A percentile compares a stretch with the other conserved stretches of the same genome.
Evolutionary conservation across 2,329 filamentous ascomycete genomes (phyloP).

Genomic region (Erysiphe neolycopersici): DNA sequence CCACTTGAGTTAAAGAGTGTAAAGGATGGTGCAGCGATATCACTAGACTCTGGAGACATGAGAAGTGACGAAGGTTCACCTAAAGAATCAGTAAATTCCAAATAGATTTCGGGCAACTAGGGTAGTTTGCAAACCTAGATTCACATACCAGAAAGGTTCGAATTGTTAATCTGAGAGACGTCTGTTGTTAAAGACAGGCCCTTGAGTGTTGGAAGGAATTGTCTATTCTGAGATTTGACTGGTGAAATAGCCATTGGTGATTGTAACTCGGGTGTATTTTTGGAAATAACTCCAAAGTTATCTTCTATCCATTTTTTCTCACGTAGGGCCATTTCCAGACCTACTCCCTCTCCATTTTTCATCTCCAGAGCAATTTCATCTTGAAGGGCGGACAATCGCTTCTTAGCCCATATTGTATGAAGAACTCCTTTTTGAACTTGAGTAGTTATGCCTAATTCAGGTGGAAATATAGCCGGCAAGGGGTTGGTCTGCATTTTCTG

Average conservation of each 20-base stretch:
- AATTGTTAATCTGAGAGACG: too few species aligned
- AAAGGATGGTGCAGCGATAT: slow-evolving; percentile 35
- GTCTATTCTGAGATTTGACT: slow-evolving; percentile 18
- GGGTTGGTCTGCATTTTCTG: slow-evolving; percentile 39
- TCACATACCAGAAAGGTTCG: slow-evolving; percentile 21
- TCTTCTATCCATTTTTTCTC: slow-evolving; percentile 68
- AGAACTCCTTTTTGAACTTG: slow-evolving; percentile 57
- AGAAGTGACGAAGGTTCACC: slow-evolving; percentile 9
- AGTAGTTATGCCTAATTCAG: slow-evolving; percentile 40
- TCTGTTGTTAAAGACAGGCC: slow-evolving; percentile 51
- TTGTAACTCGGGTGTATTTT: slow-evolving; percentile 10
- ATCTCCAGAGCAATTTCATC: slow-evolving; percentile 53
- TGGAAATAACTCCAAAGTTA: slow-evolving; percentile 28
- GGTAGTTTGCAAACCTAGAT: not conserved
- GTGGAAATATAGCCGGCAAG: slow-evolving; percentile 64
- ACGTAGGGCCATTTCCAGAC: slow-evolving; percentile 55
- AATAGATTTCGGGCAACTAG: not conserved
- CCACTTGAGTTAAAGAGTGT: slow-evolving; percentile 19
- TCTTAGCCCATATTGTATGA: slow-evolving; percentile 70
- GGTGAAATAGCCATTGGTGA: slow-evolving; percentile 22
- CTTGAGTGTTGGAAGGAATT: slow-evolving; percentile 52
- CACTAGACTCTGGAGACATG: slow-evolving; percentile 33
- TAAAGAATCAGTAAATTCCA: not conserved
- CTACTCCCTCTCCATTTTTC: slow-evolving; percentile 57
- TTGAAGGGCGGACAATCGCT: slow-evolving; percentile 46